Base-by-base conservation (phyloP, 2,329 filamentous ascomycete species). In the Graphilbum fragrans region DNA sequence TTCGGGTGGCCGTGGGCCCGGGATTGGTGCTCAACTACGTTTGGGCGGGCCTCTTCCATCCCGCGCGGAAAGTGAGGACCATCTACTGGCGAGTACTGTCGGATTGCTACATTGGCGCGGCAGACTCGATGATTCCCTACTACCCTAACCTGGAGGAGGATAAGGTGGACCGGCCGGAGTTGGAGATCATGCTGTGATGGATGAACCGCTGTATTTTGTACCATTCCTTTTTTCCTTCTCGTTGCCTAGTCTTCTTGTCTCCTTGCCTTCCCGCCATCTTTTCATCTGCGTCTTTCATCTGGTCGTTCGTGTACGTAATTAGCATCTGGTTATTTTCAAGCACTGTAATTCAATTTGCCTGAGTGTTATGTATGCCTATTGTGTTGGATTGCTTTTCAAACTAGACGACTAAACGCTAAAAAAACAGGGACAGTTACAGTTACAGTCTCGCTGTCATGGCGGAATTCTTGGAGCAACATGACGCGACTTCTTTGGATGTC, bases 71-170 rank as follows among this genome's bases (percentile, higher is more conserved):
- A 65, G 92, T 98, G 41, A 76, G 92, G 46, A 81, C 78, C 48
- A 92, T 93, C 18, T 98, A 96, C 65, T 98, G 92, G 90, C 73
- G 92, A 44, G 67, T 98, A 35, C 95, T 95, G 66, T 98, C 98
- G 54, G 87, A 95, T 59, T 86, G 88, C 4, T 98, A 98, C 57
- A 90, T 96, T 37, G 86, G 94, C 57, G 80, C 75, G 25, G 90
- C 90, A 17, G 92, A 98, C 61, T 78, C 86, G 22, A 93, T 98
- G 79, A 84, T 98, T 42, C 93, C 92, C 2, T 95, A 94, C 56
- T 98, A 95, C 58, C 92, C 90, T 1, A 82, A 82, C 49, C 63
- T 95, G 49, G 82, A 84, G 42, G 86, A 92, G 47, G 84, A 92
- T 49, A 78, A 77, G 44, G 66, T 90, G 54, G 79, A 84, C 53